phyloP scores from a whole-genome alignment of 1,284 basidiomycete species.

The Albatrellus sp. region DNA sequence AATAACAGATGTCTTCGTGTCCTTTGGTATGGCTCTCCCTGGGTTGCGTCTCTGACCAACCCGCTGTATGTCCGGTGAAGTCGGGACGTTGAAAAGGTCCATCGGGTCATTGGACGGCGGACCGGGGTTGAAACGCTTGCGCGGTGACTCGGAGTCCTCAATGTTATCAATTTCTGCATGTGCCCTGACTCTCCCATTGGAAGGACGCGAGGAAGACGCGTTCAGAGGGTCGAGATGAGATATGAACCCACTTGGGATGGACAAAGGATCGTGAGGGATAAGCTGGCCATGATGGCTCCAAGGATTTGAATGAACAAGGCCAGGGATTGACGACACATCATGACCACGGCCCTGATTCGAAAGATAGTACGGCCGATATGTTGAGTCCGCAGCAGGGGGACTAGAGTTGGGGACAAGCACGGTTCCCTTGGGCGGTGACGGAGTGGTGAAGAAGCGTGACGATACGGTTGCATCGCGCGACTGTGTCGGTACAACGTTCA shows the following conservation, averaged over 20 bases:
- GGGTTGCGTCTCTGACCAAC: slow-evolving; percentile 35
- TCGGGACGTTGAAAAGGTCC: slow-evolving; percentile 31
- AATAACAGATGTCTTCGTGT: slow-evolving; percentile 18
- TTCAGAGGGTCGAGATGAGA: slow-evolving; percentile 26
- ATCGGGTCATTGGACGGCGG: slow-evolving; percentile 24
- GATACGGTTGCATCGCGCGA: slow-evolving; percentile 42
- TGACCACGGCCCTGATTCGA: slow-evolving; percentile 21
- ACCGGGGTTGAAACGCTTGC: slow-evolving; percentile 52
- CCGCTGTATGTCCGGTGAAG: slow-evolving; percentile 44
- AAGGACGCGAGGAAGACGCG: slow-evolving; percentile 36
- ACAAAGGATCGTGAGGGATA: slow-evolving; percentile 39
- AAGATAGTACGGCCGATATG: slow-evolving; percentile 17
- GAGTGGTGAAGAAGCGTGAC: slow-evolving; percentile 29
- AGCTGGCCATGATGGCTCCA: slow-evolving; percentile 21
- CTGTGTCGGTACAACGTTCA: slow-evolving; percentile 15
- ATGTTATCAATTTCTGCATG: slow-evolving; percentile 24
- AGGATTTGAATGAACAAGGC: slow-evolving; percentile 21
- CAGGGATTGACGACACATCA: slow-evolving; percentile 32
- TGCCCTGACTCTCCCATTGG: slow-evolving; percentile 21
- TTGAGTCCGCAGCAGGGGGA: slow-evolving; percentile 4
- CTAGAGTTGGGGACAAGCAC: slow-evolving; percentile 69
- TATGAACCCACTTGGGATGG: slow-evolving; percentile 45
- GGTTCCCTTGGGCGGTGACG: slow-evolving; percentile 29
- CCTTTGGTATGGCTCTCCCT: slow-evolving; percentile 20
- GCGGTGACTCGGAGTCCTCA: slow-evolving; percentile 40